Percentiles rank a stretch among this genome's conserved stretches.
Conservation (phyloP, 805 yeast species). For the Wickerhamomyces strasburgensis region DNA sequence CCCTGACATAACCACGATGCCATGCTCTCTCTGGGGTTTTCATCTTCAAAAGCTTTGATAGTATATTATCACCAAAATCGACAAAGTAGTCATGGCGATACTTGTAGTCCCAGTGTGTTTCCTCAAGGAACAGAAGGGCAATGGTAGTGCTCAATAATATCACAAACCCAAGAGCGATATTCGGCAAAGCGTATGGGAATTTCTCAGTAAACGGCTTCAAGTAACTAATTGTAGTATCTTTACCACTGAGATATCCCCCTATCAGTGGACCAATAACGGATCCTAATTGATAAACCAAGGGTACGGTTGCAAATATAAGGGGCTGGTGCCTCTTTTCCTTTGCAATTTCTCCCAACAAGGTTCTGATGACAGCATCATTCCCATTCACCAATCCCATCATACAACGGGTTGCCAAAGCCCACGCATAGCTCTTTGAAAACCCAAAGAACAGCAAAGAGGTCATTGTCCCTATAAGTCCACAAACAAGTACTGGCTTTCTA, state of each 20-base stretch:
- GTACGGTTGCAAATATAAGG: conserved; percentile 12
- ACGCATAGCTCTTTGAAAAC: conserved; percentile 6
- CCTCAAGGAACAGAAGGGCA: conserved; percentile 11
- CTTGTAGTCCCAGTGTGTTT: conserved; percentile 9
- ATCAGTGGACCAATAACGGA: conserved; percentile 12
- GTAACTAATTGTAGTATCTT: conserved; percentile 3
- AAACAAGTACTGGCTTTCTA: conserved; percentile 9
- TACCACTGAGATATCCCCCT: conserved; percentile 14
- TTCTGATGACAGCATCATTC: conserved; percentile 13
- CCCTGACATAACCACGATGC: conserved; percentile 2
- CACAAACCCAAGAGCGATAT: conserved; percentile 6
- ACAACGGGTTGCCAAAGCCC: conserved; percentile 6
- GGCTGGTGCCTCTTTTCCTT: conserved; percentile 13
- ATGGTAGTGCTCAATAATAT: conserved; percentile 1
- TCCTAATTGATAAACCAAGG: conserved; percentile 10
- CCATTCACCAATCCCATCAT: conserved; percentile 12
- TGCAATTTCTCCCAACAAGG: conserved; percentile 12
- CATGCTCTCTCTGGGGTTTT: conserved; percentile 7
- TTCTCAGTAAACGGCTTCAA: conserved; percentile 5
- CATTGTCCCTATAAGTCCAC: conserved; percentile 1
- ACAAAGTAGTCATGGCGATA: conserved; percentile 8
- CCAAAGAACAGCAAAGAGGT: conserved; percentile 6
- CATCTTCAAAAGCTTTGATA: not conserved
- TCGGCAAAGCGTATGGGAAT: conserved; percentile 13
- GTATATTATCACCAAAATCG: conserved; percentile 8